phyloP scores from a whole-genome alignment of 2,329 filamentous ascomycete species.

The Phialocephala sp. region DNA sequence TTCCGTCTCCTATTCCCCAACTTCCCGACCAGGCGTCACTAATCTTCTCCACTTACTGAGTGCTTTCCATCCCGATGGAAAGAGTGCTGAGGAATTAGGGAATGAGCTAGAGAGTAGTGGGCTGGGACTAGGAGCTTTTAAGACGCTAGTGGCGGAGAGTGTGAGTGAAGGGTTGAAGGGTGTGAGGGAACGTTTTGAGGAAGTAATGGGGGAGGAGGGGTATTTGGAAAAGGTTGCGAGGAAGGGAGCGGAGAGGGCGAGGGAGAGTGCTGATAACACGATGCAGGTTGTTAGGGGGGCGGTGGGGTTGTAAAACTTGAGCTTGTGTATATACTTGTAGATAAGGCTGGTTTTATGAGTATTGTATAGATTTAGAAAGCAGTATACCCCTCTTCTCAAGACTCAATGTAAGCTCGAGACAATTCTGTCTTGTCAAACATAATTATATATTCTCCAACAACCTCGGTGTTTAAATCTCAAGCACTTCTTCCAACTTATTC shows the following conservation, averaged over 20 bases:
- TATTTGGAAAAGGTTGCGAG: conserved; percentile 63
- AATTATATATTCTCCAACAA: too few relatives aligned
- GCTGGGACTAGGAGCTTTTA: conserved; percentile 62
- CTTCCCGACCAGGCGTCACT: conserved; percentile 76
- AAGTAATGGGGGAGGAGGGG: conserved; percentile 54
- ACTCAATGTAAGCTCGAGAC: not conserved
- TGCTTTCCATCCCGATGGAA: conserved; percentile 60
- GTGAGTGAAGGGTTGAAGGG: conserved; percentile 59
- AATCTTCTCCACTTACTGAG: conserved; percentile 86
- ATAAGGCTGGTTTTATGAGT: not conserved
- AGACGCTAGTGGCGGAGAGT: conserved; percentile 64
- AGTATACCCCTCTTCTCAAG: not conserved
- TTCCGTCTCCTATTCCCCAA: conserved; percentile 74
- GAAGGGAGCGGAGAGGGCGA: conserved; percentile 66
- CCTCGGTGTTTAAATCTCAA: too few relatives aligned
- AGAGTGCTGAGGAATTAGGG: conserved; percentile 50
- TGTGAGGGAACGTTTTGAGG: conserved; percentile 62
- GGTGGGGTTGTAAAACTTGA: conserved; percentile 42
- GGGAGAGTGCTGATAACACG: conserved; percentile 59
- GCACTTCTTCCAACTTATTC: too few relatives aligned
- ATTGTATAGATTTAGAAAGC: not conserved
- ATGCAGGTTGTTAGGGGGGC: conserved; percentile 52
- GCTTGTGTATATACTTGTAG: not conserved
- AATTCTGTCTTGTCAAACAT: too few relatives aligned
- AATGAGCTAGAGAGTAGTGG: conserved; percentile 43